Percentiles rank a stretch among this genome's conserved stretches.
Conservation (phyloP, 2,329 filamentous ascomycete species). For the Myotisia sp. region DNA sequence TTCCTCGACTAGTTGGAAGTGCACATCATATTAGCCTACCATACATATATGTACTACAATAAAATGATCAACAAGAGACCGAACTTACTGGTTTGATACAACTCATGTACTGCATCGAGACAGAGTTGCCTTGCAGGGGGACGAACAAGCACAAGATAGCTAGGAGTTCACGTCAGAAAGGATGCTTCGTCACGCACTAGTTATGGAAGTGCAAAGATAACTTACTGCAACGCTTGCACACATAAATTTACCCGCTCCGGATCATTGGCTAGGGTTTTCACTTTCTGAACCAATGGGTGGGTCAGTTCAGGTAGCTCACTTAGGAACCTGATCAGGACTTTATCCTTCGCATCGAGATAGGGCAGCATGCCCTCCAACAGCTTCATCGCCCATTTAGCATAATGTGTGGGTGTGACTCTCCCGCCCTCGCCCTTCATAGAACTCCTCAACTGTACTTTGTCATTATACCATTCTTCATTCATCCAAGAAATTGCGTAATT, state of each 20-base stretch:
- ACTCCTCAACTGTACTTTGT: constrained; percentile 45
- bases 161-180: constrained; percentile 12
- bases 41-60: not conserved
- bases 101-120: constrained; percentile 43
- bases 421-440: constrained; percentile 28
- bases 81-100: constrained; percentile 41
- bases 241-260: constrained; percentile 48
- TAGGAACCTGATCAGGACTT: constrained; percentile 76
- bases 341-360: constrained; percentile 83
- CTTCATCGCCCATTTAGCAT: constrained; percentile 63
- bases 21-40: constrained; percentile 6
- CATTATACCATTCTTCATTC: constrained; percentile 96
- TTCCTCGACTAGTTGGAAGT: constrained; percentile 27
- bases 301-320: constrained; percentile 80
- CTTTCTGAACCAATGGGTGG: constrained; percentile 53
- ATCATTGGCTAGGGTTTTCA: constrained; percentile 50
- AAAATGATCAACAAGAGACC: not conserved
- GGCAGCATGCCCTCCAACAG: constrained; percentile 81
- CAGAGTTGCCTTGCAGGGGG: constrained; percentile 44
- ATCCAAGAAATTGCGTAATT: constrained; percentile 88
- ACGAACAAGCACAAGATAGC: constrained; percentile 44
- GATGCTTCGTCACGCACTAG: constrained; percentile 9
- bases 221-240: constrained; percentile 43
- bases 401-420: constrained; percentile 44
- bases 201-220: constrained; percentile 10